phyloP scores from a whole-genome alignment of 176 grass and related monocot genomes.

The Aechmea fasciata region DNA sequence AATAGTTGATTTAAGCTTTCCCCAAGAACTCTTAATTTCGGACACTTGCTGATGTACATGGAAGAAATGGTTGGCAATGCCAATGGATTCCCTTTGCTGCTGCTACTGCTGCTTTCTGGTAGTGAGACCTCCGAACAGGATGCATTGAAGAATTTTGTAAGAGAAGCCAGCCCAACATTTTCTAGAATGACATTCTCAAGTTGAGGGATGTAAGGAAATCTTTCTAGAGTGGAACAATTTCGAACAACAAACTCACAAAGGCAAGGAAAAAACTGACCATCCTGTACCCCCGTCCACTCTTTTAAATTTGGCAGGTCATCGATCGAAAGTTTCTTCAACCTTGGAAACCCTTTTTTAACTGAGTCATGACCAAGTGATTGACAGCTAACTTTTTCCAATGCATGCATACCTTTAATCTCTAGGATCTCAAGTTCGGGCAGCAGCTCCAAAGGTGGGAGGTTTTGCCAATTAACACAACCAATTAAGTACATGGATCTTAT shows the following conservation, averaged over 20 bases:
- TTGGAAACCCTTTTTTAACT: slow-evolving; percentile 23
- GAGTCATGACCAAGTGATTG: slow-evolving; percentile 1
- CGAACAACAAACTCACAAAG: slow-evolving; percentile 27
- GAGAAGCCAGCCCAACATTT: slow-evolving; percentile 19
- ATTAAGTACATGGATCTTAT: slow-evolving; percentile 1
- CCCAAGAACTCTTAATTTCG: not conserved
- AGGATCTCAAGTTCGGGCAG: slow-evolving; percentile 32
- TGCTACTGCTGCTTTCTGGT: not conserved
- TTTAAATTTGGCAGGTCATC: slow-evolving; percentile 13
- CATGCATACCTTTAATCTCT: slow-evolving; percentile 28
- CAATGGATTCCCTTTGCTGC: no score
- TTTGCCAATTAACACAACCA: not conserved
- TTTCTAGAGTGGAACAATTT: slow-evolving; percentile 26
- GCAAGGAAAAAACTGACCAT: slow-evolving; percentile 10
- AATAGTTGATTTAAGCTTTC: not conserved
- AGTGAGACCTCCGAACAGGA: not conserved
- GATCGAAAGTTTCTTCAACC: slow-evolving; percentile 27
- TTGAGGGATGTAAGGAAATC: slow-evolving; percentile 30
- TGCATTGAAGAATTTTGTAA: slow-evolving; percentile 11
- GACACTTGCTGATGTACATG: not conserved
- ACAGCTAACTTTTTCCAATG: slow-evolving; percentile 10
- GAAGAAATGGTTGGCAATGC: not conserved
- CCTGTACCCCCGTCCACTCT: slow-evolving; percentile 26
- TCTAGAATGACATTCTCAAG: slow-evolving; percentile 15
- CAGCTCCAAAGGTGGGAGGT: not conserved